A percentile compares a stretch with the other conserved stretches of the same genome.
These are phyloP conservation scores for Aureobasidium namibiae DNA, from an alignment of 2,329 filamentous ascomycete genomes.

Conservation along the genomic window DNA sequence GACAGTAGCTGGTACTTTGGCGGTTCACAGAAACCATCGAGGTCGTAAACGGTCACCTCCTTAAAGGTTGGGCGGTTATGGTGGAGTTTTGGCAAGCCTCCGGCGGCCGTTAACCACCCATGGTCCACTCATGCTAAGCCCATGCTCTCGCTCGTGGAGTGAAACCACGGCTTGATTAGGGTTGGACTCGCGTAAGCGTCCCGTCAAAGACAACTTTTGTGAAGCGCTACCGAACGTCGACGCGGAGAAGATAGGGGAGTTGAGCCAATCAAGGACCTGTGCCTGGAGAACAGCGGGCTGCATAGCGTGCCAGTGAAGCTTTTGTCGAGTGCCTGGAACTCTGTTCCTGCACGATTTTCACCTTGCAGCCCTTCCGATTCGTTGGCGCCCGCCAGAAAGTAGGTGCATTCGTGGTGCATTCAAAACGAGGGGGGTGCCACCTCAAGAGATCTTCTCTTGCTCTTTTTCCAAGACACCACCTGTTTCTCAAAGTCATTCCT, in stretches of 20 bases:
- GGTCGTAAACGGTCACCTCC: background rate
- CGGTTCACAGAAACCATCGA: background rate
- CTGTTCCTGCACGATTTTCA: constrained; percentile 12
- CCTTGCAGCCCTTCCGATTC: constrained; percentile 5
- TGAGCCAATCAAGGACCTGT: constrained; percentile 1
- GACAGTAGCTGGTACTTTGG: background rate
- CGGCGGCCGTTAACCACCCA: background rate
- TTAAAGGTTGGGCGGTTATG: constrained; percentile 4
- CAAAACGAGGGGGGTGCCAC: constrained; percentile 11
- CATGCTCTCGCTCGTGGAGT: background rate
- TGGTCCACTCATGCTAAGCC: constrained; percentile 1
- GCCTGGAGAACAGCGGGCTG: background rate
- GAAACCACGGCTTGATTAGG: constrained; percentile 10
- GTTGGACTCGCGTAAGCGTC: constrained; percentile 5
- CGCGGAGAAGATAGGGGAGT: constrained; percentile 2
- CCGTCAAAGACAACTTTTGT: background rate
- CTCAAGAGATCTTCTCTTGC: constrained; percentile 6
- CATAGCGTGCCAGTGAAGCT: background rate
- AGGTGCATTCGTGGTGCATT: background rate
- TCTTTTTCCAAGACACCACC: constrained; percentile 5
- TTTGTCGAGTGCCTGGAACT: constrained; percentile 6
- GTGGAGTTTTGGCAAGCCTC: constrained; percentile 9
- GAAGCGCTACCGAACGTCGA: constrained; percentile 6
- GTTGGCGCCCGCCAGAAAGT: constrained; percentile 9
- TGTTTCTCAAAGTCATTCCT: constrained; percentile 11